Conservation (phyloP, 345 rosid species). For the Laguncularia racemosa region DNA sequence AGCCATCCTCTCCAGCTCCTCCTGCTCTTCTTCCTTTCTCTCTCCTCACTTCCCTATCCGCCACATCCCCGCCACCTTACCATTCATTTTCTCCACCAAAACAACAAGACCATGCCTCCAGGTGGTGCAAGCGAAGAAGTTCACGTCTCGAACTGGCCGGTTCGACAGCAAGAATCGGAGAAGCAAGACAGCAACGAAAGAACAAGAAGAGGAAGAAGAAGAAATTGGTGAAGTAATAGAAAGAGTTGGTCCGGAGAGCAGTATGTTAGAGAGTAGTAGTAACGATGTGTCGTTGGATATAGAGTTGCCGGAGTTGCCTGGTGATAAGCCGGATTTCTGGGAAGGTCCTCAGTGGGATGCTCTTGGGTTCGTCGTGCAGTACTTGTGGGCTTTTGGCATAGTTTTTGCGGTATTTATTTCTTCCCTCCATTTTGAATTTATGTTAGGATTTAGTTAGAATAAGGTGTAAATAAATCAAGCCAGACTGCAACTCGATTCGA, state of each 20-base stretch:
- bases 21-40: slow-evolving; percentile 13
- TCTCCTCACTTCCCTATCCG: slow-evolving; percentile 11
- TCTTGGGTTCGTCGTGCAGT: slow-evolving; percentile 75
- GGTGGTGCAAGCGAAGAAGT: slow-evolving; percentile 51
- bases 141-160: slow-evolving; percentile 55
- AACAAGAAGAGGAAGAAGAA: slow-evolving; percentile 22
- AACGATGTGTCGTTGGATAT: slow-evolving; percentile 13
- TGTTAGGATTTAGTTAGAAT: not conserved
- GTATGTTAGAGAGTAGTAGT: slow-evolving; percentile 17
- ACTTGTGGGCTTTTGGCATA: slow-evolving; percentile 86
- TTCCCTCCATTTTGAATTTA: not conserved
- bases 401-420: slow-evolving; percentile 52
- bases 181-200: slow-evolving; percentile 33
- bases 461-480: too few species aligned
- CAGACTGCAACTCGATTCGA: too few species aligned
- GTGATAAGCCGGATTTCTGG: slow-evolving; percentile 56
- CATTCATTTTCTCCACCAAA: slow-evolving; percentile 15
- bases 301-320: slow-evolving; percentile 61
- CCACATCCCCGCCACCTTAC: slow-evolving; percentile 9
- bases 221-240: slow-evolving; percentile 20
- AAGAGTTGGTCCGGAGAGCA: slow-evolving; percentile 17
- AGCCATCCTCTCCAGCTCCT: slow-evolving; percentile 25
- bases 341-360: slow-evolving; percentile 85
- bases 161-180: slow-evolving; percentile 62
- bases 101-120: slow-evolving; percentile 14